Conservation (phyloP, 225 moss, liverwort and hornwort genomes). For the Lunularia cruciata region DNA sequence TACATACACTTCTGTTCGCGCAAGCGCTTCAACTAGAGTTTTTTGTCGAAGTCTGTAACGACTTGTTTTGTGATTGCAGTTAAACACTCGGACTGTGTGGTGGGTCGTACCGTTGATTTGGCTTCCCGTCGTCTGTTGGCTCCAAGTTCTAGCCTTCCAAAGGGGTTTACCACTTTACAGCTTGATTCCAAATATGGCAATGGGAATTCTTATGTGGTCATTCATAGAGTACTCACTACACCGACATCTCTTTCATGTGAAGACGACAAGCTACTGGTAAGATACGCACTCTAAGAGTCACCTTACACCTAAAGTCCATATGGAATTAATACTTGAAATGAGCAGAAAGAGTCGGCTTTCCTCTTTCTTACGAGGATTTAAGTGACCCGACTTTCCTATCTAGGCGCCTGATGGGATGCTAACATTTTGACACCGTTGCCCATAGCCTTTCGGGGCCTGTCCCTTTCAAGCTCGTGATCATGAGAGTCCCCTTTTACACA, state of each 20-base stretch:
- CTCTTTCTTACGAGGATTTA: too few species aligned
- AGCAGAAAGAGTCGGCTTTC: too few species aligned
- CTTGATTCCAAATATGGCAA: conserved; percentile 35
- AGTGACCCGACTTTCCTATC: too few species aligned
- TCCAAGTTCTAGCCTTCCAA: conserved; percentile 30
- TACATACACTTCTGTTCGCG: too few species aligned
- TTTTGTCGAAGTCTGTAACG: too few species aligned
- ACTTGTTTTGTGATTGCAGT: conserved; percentile 52
- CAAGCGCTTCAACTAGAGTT: too few species aligned
- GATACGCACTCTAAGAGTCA: conserved; percentile 8
- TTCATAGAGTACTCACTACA: conserved; percentile 76
- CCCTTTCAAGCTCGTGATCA: too few species aligned
- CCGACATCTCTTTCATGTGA: conserved; percentile 77
- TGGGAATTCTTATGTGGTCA: conserved; percentile 74
- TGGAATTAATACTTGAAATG: too few species aligned
- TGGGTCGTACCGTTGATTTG: conserved; percentile 78
- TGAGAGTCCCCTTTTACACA: too few species aligned
- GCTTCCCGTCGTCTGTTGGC: conserved; percentile 52
- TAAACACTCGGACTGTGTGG: conserved; percentile 81
- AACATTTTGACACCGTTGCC: too few species aligned
- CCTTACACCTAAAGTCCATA: not conserved
- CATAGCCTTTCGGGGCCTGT: too few species aligned
- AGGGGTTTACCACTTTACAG: conserved; percentile 45
- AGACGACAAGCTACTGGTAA: conserved; percentile 75
- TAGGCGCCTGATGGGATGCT: too few species aligned